A percentile compares a stretch with the other conserved stretches of the same genome.
Evolutionary conservation across 73 alveolate genomes (phyloP).

Genomic region (Vitrella brassicaformis): DNA sequence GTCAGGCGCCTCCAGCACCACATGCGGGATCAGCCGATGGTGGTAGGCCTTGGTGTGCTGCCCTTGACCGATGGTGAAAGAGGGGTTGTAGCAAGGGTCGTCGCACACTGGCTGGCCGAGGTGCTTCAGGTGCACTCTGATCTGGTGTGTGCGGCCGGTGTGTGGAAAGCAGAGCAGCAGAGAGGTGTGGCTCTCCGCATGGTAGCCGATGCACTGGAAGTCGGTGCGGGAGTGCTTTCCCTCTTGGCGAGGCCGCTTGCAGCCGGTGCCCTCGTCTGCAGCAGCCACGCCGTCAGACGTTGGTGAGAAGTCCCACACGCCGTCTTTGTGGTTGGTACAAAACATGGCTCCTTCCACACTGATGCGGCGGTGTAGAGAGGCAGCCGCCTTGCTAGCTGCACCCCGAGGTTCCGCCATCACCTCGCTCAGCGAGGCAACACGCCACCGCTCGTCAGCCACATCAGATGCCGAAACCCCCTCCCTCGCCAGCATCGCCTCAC

Average conservation of each 20-base stretch:
- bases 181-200: conserved; percentile 69
- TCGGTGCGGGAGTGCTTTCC: conserved; percentile 71
- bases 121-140: conserved; percentile 83
- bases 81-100: conserved; percentile 85
- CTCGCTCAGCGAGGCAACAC: too few relatives aligned
- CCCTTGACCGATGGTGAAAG: too few relatives aligned
- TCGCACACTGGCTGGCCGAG: conserved; percentile 87
- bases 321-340: conserved; percentile 54
- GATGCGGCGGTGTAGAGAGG: too few relatives aligned
- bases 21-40: too few relatives aligned
- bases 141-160: conserved; percentile 95
- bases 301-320: conserved; percentile 47
- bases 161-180: conserved; percentile 77
- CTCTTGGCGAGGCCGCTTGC: conserved; percentile 46
- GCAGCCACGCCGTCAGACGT: conserved; percentile 51
- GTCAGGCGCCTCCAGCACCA: too few relatives aligned
- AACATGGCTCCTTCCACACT: too few relatives aligned
- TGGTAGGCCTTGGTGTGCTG: too few relatives aligned
- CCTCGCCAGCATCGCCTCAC: too few relatives aligned
- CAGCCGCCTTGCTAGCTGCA: too few relatives aligned
- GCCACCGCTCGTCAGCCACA: too few relatives aligned
- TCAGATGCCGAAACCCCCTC: conserved; percentile 31
- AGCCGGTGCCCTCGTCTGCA: conserved; percentile 43
- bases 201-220: conserved; percentile 71
- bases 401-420: too few relatives aligned